Evolutionary conservation across 108 stramenopile species (phyloP), one percentile per base, ranked within the genome.

Genomic region (Parietichytrium sp.): DNA sequence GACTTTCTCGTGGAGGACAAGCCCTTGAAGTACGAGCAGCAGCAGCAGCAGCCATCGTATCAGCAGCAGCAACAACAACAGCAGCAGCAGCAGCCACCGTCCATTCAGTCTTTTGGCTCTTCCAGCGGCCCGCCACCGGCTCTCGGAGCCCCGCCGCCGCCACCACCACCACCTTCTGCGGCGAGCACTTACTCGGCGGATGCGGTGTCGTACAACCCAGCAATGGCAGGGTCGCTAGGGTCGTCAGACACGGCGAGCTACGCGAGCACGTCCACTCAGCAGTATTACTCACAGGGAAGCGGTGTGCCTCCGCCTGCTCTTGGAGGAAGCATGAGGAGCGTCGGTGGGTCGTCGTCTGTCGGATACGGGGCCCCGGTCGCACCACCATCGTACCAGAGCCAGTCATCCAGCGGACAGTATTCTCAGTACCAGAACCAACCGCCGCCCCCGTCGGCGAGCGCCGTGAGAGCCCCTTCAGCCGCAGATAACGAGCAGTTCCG

Each of bases 1-100:
- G 55, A 72, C 55, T 72, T 72, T n/a, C 55, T 72, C 55, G 55
- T 33, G 6, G 55, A 72, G 10, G 55, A 72, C 55, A 45, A 10
- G 6, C 55, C 36, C 15, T 72, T 42, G 23, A 72, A n/a, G n/a
- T n/a, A n/a, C n/a, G n/a, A n/a, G n/a, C n/a, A n/a, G n/a, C n/a
- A n/a, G n/a, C n/a, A n/a, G n/a, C n/a, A n/a, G n/a, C n/a, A n/a
- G 8, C 8, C 55, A 13, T 53, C 52, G 52, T 27, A 53, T 7
- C 6, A 6, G 8, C 26, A 27, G 1, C n/a, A 12, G 52, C 52
- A 53, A 27, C 52, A 12, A 27, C 52, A 53, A 27, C 52, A 53
- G 52, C 52, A 53, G n/a, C 52, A 53, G 8, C 52, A 53, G 52
- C 29, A 31, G 15, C 55, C 55, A n/a, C 55, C 55, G 1, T 26